Base-by-base conservation (phyloP, 306 rosid genomes). In the Ormosia semicastrata region DNA sequence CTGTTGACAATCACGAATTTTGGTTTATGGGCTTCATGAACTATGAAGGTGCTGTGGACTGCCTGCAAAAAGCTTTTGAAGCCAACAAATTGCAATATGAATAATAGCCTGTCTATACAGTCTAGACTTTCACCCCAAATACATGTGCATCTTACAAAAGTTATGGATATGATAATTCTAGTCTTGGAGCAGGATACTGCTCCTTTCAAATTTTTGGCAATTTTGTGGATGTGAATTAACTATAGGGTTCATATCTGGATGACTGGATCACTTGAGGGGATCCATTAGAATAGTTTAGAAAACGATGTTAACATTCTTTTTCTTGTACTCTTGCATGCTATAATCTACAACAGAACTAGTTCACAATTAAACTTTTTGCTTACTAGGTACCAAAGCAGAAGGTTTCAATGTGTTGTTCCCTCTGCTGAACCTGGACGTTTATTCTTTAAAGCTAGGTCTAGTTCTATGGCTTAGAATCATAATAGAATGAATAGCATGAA, bases 1-100 rank as follows among this genome's bases (percentile, higher is more conserved):
- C 98, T 1, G 79, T 77, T 1, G 98, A 95, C 74, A 89, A 93
- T 75, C 92, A 89, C 56, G 99, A 95, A 74, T 93, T 95, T 88
- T 95, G 99, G 99, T 93, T 95, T 58, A 91, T 92, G 99, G 98
- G 97, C 7, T 95, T 95, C 84, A 79, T 93, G 68, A 88, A 87
- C 77, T 95, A 95, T 56, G 93, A 85, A 0, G 89, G 81, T 66
- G 97, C 98, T 47, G 85, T 85, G 80, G 86, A 81, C 11, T 66
- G 32, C 85, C 91, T 95, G 74, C 89, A 77, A 80, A 90, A 86
- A 60, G 91, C 92, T 82, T 67, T 86, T 40, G 86, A 86, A 66
- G 74, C 87, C 66, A 85, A 73, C 62, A 80, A 66, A 85, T 71
- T 77, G 77, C 85, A 54, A 40, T 60, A 88, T 64, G 85, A 84